Percentiles rank a stretch among this genome's conserved stretches.
These are phyloP conservation scores for Trypanosoma melophagium DNA, from an alignment of 208 protist species.

Conservation along the genomic window DNA sequence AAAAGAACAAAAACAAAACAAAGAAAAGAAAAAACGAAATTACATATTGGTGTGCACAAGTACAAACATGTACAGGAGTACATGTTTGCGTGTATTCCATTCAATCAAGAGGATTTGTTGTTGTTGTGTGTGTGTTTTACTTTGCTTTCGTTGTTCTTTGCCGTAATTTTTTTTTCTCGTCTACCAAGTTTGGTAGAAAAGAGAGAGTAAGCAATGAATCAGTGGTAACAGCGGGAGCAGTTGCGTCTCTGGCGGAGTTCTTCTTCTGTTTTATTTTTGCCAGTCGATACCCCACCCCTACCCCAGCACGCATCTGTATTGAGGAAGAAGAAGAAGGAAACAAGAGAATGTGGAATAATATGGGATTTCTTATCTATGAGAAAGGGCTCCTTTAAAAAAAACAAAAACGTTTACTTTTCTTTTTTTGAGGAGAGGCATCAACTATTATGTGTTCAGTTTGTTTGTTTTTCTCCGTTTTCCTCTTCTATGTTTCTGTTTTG, in stretches of 20 bases:
- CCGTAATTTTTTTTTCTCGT: conserved; percentile 21
- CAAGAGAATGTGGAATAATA: neutral
- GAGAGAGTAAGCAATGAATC: too few relatives aligned
- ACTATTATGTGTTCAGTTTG: conserved; percentile 11
- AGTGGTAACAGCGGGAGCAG: too few relatives aligned
- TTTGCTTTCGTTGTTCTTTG: conserved; percentile 6
- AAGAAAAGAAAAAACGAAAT: too few relatives aligned
- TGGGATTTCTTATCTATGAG: too few relatives aligned
- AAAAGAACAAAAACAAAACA: too few relatives aligned
- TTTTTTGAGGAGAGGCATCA: neutral
- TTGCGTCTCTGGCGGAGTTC: neutral
- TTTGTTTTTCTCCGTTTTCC: conserved; percentile 15
- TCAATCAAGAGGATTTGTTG: conserved; percentile 1
- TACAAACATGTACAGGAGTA: too few relatives aligned
- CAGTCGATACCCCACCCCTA: too few relatives aligned
- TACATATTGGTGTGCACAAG: too few relatives aligned
- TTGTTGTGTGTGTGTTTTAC: conserved; percentile 7
- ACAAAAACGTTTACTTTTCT: conserved; percentile 2
- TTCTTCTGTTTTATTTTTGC: conserved; percentile 22
- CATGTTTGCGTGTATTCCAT: too few relatives aligned
- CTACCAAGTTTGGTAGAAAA: too few relatives aligned
- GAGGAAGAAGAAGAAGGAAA: neutral
- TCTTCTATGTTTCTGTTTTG: conserved; percentile 13
- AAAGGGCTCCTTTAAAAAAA: too few relatives aligned
- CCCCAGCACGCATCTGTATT: too few relatives aligned